Percentiles rank a stretch among this genome's conserved stretches.
Conservation (phyloP, 768 basidiomycete genomes). For the Tricholomella constricta region DNA sequence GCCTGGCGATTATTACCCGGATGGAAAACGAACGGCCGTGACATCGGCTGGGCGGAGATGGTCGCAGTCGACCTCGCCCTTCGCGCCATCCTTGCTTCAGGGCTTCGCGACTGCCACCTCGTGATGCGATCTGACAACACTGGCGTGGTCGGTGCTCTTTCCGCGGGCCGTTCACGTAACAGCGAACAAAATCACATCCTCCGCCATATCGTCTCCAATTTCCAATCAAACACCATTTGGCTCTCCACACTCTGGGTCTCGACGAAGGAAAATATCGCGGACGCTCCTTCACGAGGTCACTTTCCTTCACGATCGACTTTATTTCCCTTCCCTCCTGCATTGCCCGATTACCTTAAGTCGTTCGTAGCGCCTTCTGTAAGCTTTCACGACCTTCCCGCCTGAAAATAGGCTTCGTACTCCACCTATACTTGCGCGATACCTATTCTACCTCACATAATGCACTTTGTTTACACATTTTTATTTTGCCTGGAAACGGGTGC, state of each 20-base stretch:
- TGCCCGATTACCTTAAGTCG: not conserved
- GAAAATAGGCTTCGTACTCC: too few species aligned
- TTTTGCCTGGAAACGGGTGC: too few species aligned
- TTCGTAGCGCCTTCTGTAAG: conserved; percentile 10
- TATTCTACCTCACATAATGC: too few species aligned
- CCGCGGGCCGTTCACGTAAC: conserved; percentile 26
- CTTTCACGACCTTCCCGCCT: too few species aligned
- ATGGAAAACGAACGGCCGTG: conserved; percentile 27
- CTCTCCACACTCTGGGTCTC: conserved; percentile 26
- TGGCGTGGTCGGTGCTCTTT: conserved; percentile 31
- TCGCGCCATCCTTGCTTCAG: conserved; percentile 22
- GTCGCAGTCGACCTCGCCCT: conserved; percentile 40
- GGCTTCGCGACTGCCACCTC: conserved; percentile 27
- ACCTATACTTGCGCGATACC: too few species aligned
- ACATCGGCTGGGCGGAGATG: conserved; percentile 47
- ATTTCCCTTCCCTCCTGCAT: not conserved
- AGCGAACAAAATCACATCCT: conserved; percentile 30
- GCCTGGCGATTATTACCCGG: conserved; percentile 32
- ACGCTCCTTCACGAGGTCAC: conserved; percentile 21
- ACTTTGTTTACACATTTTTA: too few species aligned
- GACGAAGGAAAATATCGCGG: conserved; percentile 11
- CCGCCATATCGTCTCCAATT: conserved; percentile 22
- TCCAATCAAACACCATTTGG: conserved; percentile 26
- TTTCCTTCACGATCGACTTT: conserved; percentile 5
- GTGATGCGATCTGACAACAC: conserved; percentile 35